Base-by-base conservation (phyloP, 2,329 filamentous ascomycete genomes). In the Plectosphaerella sp. region DNA sequence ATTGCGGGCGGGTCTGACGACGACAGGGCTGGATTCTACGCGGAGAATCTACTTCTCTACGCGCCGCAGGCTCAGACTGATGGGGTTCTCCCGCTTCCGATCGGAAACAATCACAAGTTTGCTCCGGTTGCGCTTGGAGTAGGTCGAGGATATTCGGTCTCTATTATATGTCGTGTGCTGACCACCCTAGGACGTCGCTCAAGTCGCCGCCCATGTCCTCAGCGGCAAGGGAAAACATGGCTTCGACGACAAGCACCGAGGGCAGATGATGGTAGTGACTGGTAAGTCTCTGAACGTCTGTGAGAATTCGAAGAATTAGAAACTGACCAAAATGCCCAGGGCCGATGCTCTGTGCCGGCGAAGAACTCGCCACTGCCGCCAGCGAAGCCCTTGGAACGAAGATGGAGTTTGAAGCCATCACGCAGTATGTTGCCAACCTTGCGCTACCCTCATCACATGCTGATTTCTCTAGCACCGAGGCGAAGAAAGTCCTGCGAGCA, bases 221-320 rank as follows among this genome's bases (percentile, higher is more conserved):
- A 67, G 68, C 1, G 71, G 75, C 11, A 72, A 76, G 56, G 76
- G 76, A 3, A 64, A 70, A 47, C 67, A 79, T 46, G 77, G 76
- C 1, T 78, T 79, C 48, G 72, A 73, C 52, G 75, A 79, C 57
- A 66, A 64, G 52, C 72, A 77, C 57, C 71, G 76, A n/a, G 76
- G 76, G 14, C 75, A 79, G 62, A 70, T 79, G 59, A 78, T 79
- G 68, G 65, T 74, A 8, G 56, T 78, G n/a, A 79, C 76, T 1
- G 73, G 73, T 72, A 58, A 57, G 52, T 25, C 43, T 14, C 7
- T 10, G n/a, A 15, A 10, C n/a, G n/a, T n/a, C n/a, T n/a, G n/a
- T n/a, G n/a, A n/a, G n/a, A n/a, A n/a, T 33, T 39, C 9, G 16
- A 25, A 14, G 22, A 12, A 28, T 10, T 20, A 15, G 15, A 20